Evolutionary conservation across 306 rosid genomes (phyloP).

Genomic region (Vicia faba): DNA sequence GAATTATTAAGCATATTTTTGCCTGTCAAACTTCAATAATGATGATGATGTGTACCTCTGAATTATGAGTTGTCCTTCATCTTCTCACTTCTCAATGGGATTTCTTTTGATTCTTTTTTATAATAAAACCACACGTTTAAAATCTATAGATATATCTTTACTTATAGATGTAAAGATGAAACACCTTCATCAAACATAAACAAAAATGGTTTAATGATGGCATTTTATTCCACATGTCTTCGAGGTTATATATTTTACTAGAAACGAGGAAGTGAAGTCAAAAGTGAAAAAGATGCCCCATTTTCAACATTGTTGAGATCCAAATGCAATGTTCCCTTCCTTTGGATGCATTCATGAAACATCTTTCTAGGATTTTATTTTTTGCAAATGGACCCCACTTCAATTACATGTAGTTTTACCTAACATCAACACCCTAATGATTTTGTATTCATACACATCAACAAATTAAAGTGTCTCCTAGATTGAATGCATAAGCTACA

Average conservation of each 20-base stretch:
- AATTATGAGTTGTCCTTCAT: conserved; percentile 42
- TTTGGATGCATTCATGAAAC: conserved; percentile 51
- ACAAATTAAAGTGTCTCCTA: conserved; percentile 79
- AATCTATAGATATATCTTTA: too few relatives aligned
- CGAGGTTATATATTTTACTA: neutral
- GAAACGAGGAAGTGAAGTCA: conserved; percentile 41
- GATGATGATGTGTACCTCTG: conserved; percentile 42
- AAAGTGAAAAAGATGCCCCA: conserved; percentile 43
- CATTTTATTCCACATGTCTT: conserved; percentile 19
- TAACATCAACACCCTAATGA: conserved; percentile 46
- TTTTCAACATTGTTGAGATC: conserved; percentile 44
- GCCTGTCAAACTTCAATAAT: conserved; percentile 54
- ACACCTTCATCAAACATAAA: too few relatives aligned
- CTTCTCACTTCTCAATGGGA: conserved; percentile 6
- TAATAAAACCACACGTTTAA: conserved; percentile 41
- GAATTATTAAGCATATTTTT: conserved; percentile 42
- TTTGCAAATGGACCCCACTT: conserved; percentile 56
- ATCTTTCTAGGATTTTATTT: conserved; percentile 36
- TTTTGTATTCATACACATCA: conserved; percentile 61
- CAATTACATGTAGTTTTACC: conserved; percentile 62
- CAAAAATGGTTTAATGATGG: conserved; percentile 42
- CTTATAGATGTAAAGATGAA: too few relatives aligned
- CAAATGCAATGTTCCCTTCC: conserved; percentile 56
- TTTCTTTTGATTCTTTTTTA: conserved; percentile 10
- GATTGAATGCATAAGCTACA: conserved; percentile 55